Evolutionary conservation across 805 yeast genomes (phyloP), one percentile per base, ranked within the genome.

Genomic region (Debaryomyces maramus): DNA sequence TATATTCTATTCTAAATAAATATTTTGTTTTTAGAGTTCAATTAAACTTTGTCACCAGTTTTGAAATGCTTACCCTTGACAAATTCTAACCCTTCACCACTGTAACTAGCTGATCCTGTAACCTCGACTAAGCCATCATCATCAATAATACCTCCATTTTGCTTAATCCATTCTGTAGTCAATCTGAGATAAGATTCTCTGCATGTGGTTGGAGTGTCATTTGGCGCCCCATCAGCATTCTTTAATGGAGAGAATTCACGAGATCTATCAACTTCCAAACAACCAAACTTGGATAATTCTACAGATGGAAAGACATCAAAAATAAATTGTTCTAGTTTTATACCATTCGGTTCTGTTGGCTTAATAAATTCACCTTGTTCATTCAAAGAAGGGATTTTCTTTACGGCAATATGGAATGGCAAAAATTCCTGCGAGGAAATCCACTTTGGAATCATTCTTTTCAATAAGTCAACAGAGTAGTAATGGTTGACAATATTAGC

Each of bases 401-500:
- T 93, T 59, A 75, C 78, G 16, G 99, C 99, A 58, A 91, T 79
- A 63, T 93, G 99, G 70, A 83, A 91, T n/a, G 98, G 97, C 56
- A 93, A 73, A 50, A 63, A 70, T 48, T 74, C 68, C 55, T 79
- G 80, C 22, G 84, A 76, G 3, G 76, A 60, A 47, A 80, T 75
- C 97, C 97, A 90, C 20, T 69, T 56, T 4, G 85, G 83, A 44
- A 89, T 71, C 64, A 71, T 70, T 22, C 65, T 48, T 19, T 65
- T 61, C 53, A 93, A 69, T 53, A 89, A 77, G n/a, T 77, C 83
- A 33, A 87, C 87, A 3, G 90, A 83, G 64, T 91, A 93, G 65
- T 90, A 93, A 65, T 93, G 99, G 61, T 93, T 93, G 40, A 93
- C 99, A 48, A 93, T 93, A 64, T 93, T 93, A 18, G 97, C 99